Conservation (phyloP, 179 eudicot species). For the Gypsophila paniculata region DNA sequence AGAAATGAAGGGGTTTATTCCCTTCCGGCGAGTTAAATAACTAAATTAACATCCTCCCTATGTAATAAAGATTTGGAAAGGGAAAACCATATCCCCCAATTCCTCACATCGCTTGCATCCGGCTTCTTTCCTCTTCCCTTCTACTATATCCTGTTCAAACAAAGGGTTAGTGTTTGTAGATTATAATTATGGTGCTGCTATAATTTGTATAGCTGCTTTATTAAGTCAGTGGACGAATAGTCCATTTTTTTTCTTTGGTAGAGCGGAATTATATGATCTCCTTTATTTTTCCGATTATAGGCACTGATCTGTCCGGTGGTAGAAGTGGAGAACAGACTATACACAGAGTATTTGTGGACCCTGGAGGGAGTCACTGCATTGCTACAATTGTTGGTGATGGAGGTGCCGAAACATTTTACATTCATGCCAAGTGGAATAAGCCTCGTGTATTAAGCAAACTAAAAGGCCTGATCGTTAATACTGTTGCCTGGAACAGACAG, state of each 20-base stretch:
- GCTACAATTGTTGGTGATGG: conserved; percentile 84
- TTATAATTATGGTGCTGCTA: background rate
- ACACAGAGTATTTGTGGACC: conserved; percentile 86
- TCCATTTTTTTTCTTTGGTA: background rate
- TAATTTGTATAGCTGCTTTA: background rate
- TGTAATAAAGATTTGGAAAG: too few relatives aligned
- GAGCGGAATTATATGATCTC: background rate
- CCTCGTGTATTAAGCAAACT: conserved; percentile 72
- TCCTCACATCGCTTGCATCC: too few relatives aligned
- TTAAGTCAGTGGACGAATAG: background rate
- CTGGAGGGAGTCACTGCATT: conserved; percentile 97
- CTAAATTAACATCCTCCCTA: too few relatives aligned
- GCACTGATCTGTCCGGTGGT: conserved; percentile 84
- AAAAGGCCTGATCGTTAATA: conserved; percentile 76
- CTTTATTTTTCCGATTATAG: conserved; percentile 30
- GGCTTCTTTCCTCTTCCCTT: too few relatives aligned
- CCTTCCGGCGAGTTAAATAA: too few relatives aligned
- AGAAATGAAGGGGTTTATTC: too few relatives aligned
- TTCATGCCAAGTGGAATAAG: conserved; percentile 88
- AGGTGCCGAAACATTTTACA: conserved; percentile 83
- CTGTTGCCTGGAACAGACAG: conserved; percentile 96
- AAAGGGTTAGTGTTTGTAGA: too few relatives aligned
- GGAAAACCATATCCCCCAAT: too few relatives aligned
- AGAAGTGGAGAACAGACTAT: conserved; percentile 86
- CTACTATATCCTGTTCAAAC: too few relatives aligned